Conservation (phyloP, 192 early-diverging fungal genomes). For the Coemansia sp. region DNA sequence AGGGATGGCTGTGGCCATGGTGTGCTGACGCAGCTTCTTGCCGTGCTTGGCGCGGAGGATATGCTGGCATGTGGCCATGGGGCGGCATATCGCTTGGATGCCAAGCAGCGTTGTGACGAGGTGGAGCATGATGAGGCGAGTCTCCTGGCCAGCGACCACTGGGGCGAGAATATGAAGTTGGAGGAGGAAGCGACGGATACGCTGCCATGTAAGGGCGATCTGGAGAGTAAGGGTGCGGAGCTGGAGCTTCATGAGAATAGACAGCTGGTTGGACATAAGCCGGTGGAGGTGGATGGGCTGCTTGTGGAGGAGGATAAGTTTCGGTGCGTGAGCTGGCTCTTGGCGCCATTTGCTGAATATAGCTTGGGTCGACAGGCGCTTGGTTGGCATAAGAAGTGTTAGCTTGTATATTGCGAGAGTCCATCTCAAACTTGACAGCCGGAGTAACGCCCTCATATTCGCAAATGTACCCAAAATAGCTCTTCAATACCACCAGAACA, state of each 20-base stretch:
- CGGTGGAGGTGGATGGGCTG: neutral
- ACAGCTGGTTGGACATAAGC: neutral
- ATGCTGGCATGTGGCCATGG: neutral
- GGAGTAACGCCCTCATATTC: conserved; percentile 7
- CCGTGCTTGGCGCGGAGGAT: neutral
- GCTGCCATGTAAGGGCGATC: neutral
- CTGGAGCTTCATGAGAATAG: neutral
- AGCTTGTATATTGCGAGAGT: neutral
- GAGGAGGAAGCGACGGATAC: neutral
- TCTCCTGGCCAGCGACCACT: neutral
- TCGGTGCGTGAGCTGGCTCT: neutral
- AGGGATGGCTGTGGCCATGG: neutral
- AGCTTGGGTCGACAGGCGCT: neutral
- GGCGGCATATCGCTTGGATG: neutral
- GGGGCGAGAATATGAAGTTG: neutral
- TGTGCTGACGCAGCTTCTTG: neutral
- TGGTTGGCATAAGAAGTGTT: neutral
- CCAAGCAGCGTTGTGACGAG: neutral
- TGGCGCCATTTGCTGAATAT: neutral
- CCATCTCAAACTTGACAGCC: conserved; percentile 5
- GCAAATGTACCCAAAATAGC: conserved; percentile 8
- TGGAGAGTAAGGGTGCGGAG: neutral
- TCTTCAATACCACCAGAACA: neutral
- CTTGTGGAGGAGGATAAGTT: neutral
- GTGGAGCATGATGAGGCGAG: neutral